Conservation (phyloP, 2,329 filamentous ascomycete genomes). For the Purpureocillium lavendulum region DNA sequence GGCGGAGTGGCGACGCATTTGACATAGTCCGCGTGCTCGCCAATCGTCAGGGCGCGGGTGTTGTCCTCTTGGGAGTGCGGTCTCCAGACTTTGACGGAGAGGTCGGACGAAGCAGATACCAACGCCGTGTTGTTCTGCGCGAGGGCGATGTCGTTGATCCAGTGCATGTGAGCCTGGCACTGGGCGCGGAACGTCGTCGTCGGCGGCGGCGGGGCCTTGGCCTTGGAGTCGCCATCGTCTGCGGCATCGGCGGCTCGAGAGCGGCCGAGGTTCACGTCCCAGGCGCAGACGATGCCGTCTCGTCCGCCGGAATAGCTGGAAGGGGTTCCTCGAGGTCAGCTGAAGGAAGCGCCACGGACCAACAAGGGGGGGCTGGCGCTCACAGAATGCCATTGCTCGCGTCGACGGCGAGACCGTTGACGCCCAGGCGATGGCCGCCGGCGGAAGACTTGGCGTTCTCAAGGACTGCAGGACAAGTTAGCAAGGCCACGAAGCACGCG, state of each 20-base stretch:
- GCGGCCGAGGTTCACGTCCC: constrained; percentile 75
- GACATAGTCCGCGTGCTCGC: constrained; percentile 91
- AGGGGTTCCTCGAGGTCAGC: neutral
- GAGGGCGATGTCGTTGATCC: constrained; percentile 88
- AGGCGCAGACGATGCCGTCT: constrained; percentile 92
- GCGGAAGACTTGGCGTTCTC: constrained; percentile 49
- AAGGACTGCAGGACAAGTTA: constrained; percentile 34
- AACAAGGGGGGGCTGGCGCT: constrained; percentile 22
- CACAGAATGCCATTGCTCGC: constrained; percentile 77
- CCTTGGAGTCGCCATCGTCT: constrained; percentile 18
- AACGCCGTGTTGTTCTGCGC: constrained; percentile 70
- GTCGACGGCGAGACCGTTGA: constrained; percentile 91
- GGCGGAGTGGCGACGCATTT: constrained; percentile 80
- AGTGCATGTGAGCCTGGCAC: constrained; percentile 77
- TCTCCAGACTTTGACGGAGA: constrained; percentile 88
- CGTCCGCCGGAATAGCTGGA: constrained; percentile 86
- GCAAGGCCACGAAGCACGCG: too few relatives aligned
- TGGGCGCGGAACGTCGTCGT: constrained; percentile 53
- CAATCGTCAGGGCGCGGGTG: constrained; percentile 57
- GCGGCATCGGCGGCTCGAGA: constrained; percentile 20
- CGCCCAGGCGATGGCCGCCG: constrained; percentile 84
- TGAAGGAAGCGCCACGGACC: too few relatives aligned
- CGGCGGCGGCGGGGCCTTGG: constrained; percentile 21
- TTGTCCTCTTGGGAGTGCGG: constrained; percentile 56
- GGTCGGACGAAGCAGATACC: constrained; percentile 87